A percentile compares a stretch with the other conserved stretches of the same genome.
Conservation (phyloP, 176 grass and related monocot genomes). For the Bolboschoenus planiculmis region DNA sequence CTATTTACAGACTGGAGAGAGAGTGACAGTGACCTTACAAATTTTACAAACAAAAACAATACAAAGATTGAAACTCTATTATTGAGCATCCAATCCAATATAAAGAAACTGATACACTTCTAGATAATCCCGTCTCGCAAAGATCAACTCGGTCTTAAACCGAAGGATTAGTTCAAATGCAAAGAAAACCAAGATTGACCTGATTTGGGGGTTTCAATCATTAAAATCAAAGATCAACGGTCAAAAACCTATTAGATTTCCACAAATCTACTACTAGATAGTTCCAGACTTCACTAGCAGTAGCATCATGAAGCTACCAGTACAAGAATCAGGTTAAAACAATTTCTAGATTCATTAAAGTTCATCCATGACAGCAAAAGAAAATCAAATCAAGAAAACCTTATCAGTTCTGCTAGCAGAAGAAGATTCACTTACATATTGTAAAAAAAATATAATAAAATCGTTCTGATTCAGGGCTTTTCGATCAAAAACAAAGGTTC, state of each 20-base stretch:
- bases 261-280: background rate
- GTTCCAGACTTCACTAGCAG: background rate
- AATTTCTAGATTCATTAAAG: background rate
- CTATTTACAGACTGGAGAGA: background rate
- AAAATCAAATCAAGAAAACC: background rate
- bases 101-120: background rate
- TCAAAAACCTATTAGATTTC: background rate
- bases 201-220: background rate
- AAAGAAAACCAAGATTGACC: background rate
- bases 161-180: background rate
- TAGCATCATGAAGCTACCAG: background rate
- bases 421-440: background rate
- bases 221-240: constrained; percentile 2
- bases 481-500: background rate
- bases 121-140: background rate
- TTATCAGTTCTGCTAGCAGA: background rate
- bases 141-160: background rate
- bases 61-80: background rate
- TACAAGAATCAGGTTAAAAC: background rate
- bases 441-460: background rate
- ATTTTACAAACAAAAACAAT: background rate
- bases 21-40: background rate
- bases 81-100: background rate
- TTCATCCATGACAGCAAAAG: background rate
- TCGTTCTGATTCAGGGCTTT: background rate